Base-by-base conservation (phyloP, 2,329 filamentous ascomycete genomes). In the Penicillium sp. region DNA sequence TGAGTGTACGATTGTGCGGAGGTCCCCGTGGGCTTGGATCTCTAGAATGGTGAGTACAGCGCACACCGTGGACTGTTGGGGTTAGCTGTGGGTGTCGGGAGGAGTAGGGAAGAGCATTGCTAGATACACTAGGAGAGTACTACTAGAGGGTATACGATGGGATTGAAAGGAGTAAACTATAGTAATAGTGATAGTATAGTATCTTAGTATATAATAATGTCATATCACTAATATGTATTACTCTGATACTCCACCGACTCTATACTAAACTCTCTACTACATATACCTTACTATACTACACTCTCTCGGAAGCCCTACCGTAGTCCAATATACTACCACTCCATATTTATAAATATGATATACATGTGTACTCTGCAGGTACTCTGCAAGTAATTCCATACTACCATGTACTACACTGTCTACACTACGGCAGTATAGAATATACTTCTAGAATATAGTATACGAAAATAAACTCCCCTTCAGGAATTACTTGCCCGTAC, bases 11-110 rank as follows among this genome's bases (percentile, higher is more conserved):
- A n/a, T 49, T 42, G 39, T 48, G 37, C 55, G 58, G 59, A 60
- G 56, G 28, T 63, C 55, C 39, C 60, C 60, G 56, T 46, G 43
- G 7, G 37, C 44, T 31, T n/a, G n/a, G 28, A 48, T 23, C 19
- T 26, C 28, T 28, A 46, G 37, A 23, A 40, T 43, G 51, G 43
- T 14, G 49, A 29, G 16, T 59, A 57, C 60, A 19, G 59, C 53
- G 60, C 36, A 63, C 21, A 42, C 23, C 31, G 14, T 31, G 54
- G 52, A 51, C 44, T 60, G 51, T 29, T 16, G 9, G 34, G 3
- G 34, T 7, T 19, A 28, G 24, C n/a, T n/a, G n/a, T n/a, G 10
- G 18, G 34, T 7, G 18, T 43, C 23, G 40, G 29, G 13, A 11
- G 26, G 26, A 31, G 18, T 52, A 48, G 19, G 29, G 9, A 33